Percentiles rank a stretch among this genome's conserved stretches.
These are phyloP conservation scores for Wallacemonas sp. DNA, from an alignment of 208 protist genomes.

Conservation along the genomic window DNA sequence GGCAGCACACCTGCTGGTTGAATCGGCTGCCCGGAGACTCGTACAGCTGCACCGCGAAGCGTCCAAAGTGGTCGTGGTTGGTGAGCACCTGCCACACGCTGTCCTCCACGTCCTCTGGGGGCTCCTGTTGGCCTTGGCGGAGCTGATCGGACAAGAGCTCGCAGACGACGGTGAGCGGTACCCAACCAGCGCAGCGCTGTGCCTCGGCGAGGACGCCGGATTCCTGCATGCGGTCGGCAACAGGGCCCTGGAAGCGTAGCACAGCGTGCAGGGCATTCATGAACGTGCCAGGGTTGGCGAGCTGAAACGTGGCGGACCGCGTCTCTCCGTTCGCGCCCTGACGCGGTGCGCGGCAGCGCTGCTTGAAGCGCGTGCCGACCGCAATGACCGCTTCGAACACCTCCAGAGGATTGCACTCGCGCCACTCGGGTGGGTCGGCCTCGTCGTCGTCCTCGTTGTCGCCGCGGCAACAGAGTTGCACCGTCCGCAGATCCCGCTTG, in stretches of 20 bases:
- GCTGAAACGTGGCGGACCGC: background rate
- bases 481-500: background rate
- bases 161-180: slow-evolving; percentile 41
- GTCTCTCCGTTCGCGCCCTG: too few relatives aligned
- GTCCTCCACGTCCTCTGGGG: slow-evolving; percentile 19
- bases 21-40: slow-evolving; percentile 24
- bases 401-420: slow-evolving; percentile 15
- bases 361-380: slow-evolving; percentile 8
- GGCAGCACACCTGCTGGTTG: slow-evolving; percentile 31
- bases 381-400: slow-evolving; percentile 22
- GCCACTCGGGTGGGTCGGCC: background rate
- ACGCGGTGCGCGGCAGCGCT: too few relatives aligned
- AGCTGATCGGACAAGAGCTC: slow-evolving; percentile 18
- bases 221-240: slow-evolving; percentile 26
- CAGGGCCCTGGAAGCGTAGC: slow-evolving; percentile 38
- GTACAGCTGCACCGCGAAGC: slow-evolving; percentile 53
- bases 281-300: slow-evolving; percentile 20
- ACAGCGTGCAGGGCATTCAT: slow-evolving; percentile 35
- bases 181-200: slow-evolving; percentile 37
- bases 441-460: background rate
- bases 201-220: slow-evolving; percentile 7
- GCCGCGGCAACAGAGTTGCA: slow-evolving; percentile 1
- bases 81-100: slow-evolving; percentile 36
- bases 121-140: slow-evolving; percentile 3
- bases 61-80: slow-evolving; percentile 46